A percentile compares a stretch with the other conserved stretches of the same genome.
Evolutionary conservation across 164 flowering plant genomes (phyloP).

Genomic region (Aristolochia californica): DNA sequence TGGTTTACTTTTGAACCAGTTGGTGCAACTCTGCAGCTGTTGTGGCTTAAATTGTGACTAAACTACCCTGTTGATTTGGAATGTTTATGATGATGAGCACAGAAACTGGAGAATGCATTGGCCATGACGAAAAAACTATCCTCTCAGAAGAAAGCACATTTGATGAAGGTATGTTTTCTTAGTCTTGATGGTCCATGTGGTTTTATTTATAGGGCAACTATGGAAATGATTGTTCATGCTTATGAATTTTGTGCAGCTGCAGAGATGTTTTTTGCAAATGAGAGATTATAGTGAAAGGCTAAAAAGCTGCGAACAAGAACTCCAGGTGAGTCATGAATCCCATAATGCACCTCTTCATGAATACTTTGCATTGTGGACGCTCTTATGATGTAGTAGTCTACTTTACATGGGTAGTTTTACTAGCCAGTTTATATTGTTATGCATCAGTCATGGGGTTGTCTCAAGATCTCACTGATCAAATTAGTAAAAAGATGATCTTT

Average conservation of each 20-base stretch:
- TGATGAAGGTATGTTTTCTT: slow-evolving; percentile 43
- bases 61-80: neutral
- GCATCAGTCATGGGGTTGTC: neutral
- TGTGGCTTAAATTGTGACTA: neutral
- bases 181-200: neutral
- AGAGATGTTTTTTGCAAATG: slow-evolving; percentile 53
- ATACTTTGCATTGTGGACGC: no score
- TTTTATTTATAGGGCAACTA: neutral
- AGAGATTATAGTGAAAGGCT: slow-evolving; percentile 47
- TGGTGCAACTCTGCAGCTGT: neutral
- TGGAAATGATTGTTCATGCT: neutral
- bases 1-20: neutral
- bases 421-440: neutral
- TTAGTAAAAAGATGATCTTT: no score
- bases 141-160: slow-evolving; percentile 41
- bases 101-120: slow-evolving; percentile 71
- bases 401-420: neutral
- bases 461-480: no score
- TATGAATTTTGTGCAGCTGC: slow-evolving; percentile 38
- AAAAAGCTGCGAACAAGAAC: slow-evolving; percentile 58
- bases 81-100: slow-evolving; percentile 11
- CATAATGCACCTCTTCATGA: neutral
- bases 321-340: slow-evolving; percentile 44
- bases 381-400: neutral
- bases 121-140: slow-evolving; percentile 40